These are phyloP conservation scores for Acarospora socialis DNA, from an alignment of 2,329 filamentous ascomycete species.

Conservation along the genomic window DNA sequence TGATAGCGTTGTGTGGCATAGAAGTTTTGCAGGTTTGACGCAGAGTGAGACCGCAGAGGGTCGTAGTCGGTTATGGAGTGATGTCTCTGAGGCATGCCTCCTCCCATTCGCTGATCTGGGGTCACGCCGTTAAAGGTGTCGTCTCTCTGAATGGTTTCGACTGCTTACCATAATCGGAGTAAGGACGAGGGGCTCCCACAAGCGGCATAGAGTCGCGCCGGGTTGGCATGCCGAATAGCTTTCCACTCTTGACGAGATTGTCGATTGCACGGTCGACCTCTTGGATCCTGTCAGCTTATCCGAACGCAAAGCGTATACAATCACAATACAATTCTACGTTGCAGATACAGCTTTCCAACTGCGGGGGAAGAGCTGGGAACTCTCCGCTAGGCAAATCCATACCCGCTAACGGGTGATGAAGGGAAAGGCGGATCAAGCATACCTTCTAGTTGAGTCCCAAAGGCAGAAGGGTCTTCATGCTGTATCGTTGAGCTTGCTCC, in stretches of 20 bases:
- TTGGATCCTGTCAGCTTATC: conserved; percentile 28
- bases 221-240: conserved; percentile 54
- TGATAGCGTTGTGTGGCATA: conserved; percentile 90
- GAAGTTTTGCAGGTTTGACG: conserved; percentile 77
- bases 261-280: conserved; percentile 94
- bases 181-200: conserved; percentile 43
- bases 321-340: conserved; percentile 1
- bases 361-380: too few species aligned
- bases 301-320: too few species aligned
- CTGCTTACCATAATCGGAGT: conserved; percentile 45
- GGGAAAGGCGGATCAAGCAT: too few species aligned
- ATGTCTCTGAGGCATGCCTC: conserved; percentile 53
- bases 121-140: conserved; percentile 6
- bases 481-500: conserved; percentile 22
- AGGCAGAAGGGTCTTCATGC: conserved; percentile 59
- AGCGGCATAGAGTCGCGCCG: conserved; percentile 71
- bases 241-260: conserved; percentile 92
- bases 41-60: conserved; percentile 55
- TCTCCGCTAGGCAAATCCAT: too few species aligned
- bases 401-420: too few species aligned
- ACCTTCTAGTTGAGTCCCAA: conserved; percentile 83
- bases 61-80: conserved; percentile 80
- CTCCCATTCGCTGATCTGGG: conserved; percentile 56
- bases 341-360: too few species aligned
- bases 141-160: conserved; percentile 16